Evolutionary conservation across 208 protist genomes (phyloP).

Genomic region (Crithidia brevicula): DNA sequence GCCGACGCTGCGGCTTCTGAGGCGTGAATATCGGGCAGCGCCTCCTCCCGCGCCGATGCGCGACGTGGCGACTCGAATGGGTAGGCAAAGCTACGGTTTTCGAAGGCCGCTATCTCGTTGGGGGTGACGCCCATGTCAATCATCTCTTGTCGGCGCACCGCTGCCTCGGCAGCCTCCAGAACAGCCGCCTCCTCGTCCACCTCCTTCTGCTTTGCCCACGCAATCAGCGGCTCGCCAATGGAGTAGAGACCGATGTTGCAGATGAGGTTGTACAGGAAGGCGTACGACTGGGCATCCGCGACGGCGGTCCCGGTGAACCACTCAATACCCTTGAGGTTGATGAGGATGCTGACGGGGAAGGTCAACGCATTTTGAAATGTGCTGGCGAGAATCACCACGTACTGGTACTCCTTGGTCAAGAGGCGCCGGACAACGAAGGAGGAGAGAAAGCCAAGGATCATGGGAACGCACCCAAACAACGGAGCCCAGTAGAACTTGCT

Average conservation of each 20-base stretch:
- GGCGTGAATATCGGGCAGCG: background rate
- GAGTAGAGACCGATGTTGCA: conserved; percentile 63
- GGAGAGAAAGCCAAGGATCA: conserved; percentile 35
- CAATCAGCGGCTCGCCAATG: conserved; percentile 54
- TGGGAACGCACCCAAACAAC: conserved; percentile 44
- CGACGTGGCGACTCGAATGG: conserved; percentile 23
- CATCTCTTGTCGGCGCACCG: background rate
- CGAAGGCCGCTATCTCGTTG: conserved; percentile 5
- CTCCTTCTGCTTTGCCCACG: conserved; percentile 28
- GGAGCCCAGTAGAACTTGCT: conserved; percentile 65
- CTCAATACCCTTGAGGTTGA: conserved; percentile 61
- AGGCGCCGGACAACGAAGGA: conserved; percentile 32
- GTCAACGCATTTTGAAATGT: conserved; percentile 74
- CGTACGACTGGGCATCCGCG: conserved; percentile 47
- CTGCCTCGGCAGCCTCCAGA: background rate
- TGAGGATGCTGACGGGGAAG: conserved; percentile 55
- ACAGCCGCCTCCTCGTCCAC: conserved; percentile 16
- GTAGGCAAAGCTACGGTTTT: conserved; percentile 33
- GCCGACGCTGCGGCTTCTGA: background rate
- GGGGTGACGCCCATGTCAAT: background rate
- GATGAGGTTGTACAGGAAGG: conserved; percentile 76
- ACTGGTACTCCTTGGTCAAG: conserved; percentile 49
- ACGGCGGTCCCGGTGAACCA: conserved; percentile 44
- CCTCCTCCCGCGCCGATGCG: background rate
- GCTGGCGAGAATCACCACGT: conserved; percentile 56